Base-by-base conservation (phyloP, 2,329 filamentous ascomycete genomes). In the Mariannaea elegans region DNA sequence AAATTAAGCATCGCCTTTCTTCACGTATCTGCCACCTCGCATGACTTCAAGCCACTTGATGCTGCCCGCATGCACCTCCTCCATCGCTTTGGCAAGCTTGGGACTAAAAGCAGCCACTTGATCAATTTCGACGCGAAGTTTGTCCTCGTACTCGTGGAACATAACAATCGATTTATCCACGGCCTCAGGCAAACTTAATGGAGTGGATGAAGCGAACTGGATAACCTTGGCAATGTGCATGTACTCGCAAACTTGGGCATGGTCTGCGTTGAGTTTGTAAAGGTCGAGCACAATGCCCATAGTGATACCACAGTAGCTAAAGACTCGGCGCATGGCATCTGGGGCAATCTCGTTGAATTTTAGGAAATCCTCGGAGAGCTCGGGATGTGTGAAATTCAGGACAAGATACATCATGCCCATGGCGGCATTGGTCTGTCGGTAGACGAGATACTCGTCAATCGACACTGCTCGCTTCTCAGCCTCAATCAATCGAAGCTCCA, bases 121-220 rank as follows among this genome's bases (percentile, higher is more conserved):
- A 7, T 23, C 38, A 23, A 23, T 7, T 16, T 42, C 38, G 7
- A 42, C 18, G 4, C 18, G 18, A 13, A 42, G 38, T 13, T 42
- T 42, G n/a, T 42, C 38, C 19, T 42, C 38, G 38, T 42, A 42
- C 19, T 42, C 38, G 38, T 42, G 38, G 38, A 42, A 42, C n/a
- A 42, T 42, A 5, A 21, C 38, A 14, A 13, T 5, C 3, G 38
- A 42, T 18, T 42, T 42, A 5, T 42, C 38, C n/a, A 42, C 18
- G 7, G 38, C 38, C 18, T 42, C 18, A 13, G 38, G 9, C 7
- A 42, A 3, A 9, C n/a, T 42, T 5, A 42, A 7, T n/a, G 38
- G 38, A 7, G 18, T 42, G 6, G 18, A 18, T 18, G 38, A 42
- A 10, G 38, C 18, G 18, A 18, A 19, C 38, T 42, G 38, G 13